These are phyloP conservation scores for Solanum hybrid DNA, from an alignment of 305 asterid species.

Conservation along the genomic window DNA sequence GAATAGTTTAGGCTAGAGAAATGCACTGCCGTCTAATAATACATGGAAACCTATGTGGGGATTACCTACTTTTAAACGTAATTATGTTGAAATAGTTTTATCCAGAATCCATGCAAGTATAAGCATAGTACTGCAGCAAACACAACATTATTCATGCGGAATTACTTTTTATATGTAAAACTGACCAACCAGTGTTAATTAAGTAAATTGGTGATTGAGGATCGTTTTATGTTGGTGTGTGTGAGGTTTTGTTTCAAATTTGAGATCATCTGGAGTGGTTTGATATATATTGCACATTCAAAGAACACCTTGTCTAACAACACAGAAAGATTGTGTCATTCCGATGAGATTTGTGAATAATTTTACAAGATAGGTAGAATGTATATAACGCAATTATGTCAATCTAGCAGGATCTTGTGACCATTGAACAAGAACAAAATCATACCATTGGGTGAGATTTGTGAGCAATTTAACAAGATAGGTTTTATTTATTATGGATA, in stretches of 20 bases:
- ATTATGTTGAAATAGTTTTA: not conserved
- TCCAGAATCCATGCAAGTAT: not conserved
- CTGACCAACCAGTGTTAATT: not conserved
- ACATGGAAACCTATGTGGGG: not conserved
- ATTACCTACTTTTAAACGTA: not conserved
- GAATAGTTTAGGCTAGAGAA: not conserved
- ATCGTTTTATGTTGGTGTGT: not conserved
- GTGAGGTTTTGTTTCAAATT: not conserved
- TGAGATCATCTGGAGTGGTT: not conserved
- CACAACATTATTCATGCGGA: not conserved
- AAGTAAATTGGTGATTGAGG: not conserved
- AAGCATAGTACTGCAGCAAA: not conserved
- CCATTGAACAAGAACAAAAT: not conserved
- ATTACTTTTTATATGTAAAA: not conserved
- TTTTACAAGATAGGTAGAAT: not conserved
- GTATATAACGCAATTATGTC: not conserved
- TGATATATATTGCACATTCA: not conserved
- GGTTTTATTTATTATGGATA: not conserved
- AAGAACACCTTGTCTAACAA: not conserved
- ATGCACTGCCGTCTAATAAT: not conserved
- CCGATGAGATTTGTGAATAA: not conserved
- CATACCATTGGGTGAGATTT: not conserved
- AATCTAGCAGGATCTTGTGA: not conserved
- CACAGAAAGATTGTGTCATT: not conserved
- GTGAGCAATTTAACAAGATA: not conserved